Conservation (phyloP, 768 basidiomycete species). For the Psilocybe tampanensis region DNA sequence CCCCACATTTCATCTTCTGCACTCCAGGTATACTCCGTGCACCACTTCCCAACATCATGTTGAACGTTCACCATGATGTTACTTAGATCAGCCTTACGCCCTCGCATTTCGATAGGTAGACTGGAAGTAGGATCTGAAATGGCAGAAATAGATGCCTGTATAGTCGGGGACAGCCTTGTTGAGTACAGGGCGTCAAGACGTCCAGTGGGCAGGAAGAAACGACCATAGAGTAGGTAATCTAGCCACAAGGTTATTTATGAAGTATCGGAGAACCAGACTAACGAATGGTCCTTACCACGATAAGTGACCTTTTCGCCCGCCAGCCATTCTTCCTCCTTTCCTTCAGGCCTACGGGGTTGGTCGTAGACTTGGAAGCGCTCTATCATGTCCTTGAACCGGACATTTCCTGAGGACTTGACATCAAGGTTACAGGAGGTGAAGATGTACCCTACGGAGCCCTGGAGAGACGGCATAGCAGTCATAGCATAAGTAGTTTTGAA, state of each 20-base stretch:
- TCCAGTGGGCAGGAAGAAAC: conserved; percentile 87
- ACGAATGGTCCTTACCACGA: conserved; percentile 54
- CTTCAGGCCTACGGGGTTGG: conserved; percentile 78
- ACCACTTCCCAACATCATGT: conserved; percentile 92
- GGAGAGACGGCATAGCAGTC: conserved; percentile 90
- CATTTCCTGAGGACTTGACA: conserved; percentile 66
- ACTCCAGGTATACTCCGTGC: conserved; percentile 93
- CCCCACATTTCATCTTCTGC: conserved; percentile 96
- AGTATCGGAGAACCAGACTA: neutral
- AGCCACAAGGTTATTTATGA: neutral
- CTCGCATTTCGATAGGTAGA: conserved; percentile 41
- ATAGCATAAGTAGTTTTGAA: conserved; percentile 93
- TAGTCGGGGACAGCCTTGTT: conserved; percentile 72
- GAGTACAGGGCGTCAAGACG: conserved; percentile 90
- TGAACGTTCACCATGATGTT: conserved; percentile 85
- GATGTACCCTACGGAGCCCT: conserved; percentile 92
- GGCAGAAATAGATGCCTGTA: conserved; percentile 83
- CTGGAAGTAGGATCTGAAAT: conserved; percentile 78
- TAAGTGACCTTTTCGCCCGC: conserved; percentile 78
- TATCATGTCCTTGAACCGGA: conserved; percentile 86
- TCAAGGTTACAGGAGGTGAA: conserved; percentile 87
- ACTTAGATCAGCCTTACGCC: conserved; percentile 53
- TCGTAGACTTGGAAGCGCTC: conserved; percentile 87
- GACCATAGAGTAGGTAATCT: conserved; percentile 96
- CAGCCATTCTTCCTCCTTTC: conserved; percentile 78